These are phyloP conservation scores for Tuber aestivum DNA, from an alignment of 495 filamentous ascomycete species.

Conservation along the genomic window DNA sequence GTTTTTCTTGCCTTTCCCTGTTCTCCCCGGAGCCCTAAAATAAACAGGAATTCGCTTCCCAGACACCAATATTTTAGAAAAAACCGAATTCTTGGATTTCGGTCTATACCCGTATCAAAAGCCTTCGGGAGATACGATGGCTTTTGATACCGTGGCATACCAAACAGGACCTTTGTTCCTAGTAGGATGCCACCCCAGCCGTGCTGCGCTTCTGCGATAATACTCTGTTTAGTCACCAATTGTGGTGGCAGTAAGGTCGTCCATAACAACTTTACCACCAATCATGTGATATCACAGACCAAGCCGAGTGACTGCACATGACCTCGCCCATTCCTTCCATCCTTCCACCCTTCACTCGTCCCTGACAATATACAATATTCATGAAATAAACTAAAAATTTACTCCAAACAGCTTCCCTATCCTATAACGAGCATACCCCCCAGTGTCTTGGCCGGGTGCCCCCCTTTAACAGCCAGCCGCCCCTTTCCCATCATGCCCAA, in stretches of 20 bases:
- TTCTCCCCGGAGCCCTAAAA: too few relatives aligned
- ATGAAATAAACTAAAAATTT: conserved; percentile 22
- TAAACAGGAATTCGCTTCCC: too few relatives aligned
- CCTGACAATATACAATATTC: conserved; percentile 50
- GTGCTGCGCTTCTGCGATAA: conserved; percentile 27
- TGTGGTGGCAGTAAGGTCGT: neutral
- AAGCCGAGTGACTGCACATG: neutral
- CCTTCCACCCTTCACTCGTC: neutral
- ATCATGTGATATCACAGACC: neutral
- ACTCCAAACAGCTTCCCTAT: conserved; percentile 53
- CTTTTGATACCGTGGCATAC: too few relatives aligned
- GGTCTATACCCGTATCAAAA: too few relatives aligned
- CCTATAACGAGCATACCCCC: conserved; percentile 61
- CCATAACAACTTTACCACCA: neutral
- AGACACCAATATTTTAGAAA: too few relatives aligned
- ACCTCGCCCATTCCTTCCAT: conserved; percentile 46
- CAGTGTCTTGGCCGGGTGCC: conserved; percentile 57
- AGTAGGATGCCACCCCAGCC: conserved; percentile 30
- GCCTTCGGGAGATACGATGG: too few relatives aligned
- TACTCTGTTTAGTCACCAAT: conserved; percentile 8
- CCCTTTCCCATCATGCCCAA: conserved; percentile 52
- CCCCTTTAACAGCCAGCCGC: conserved; percentile 55
- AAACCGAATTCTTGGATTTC: too few relatives aligned
- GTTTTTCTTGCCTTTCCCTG: too few relatives aligned
- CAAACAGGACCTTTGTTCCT: neutral